These are phyloP conservation scores for Heracleum sosnowskyi DNA, from an alignment of 129 eudicot genomes.

Conservation along the genomic window DNA sequence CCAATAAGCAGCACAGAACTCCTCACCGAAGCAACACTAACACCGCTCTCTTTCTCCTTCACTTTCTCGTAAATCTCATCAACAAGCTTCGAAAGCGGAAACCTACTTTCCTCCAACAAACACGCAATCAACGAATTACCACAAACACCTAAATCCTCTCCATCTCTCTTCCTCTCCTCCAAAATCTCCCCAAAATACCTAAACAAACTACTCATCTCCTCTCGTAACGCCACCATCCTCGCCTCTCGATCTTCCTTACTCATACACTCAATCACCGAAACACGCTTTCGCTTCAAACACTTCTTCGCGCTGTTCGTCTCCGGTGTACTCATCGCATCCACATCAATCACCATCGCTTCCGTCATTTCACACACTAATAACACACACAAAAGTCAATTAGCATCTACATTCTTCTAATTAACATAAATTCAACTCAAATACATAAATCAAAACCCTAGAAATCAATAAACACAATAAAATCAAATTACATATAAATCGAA, in stretches of 20 bases:
- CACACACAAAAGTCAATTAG: neutral
- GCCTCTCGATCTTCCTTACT: conserved; percentile 37
- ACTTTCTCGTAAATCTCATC: conserved; percentile 52
- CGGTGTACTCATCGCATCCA: conserved; percentile 10
- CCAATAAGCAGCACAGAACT: conserved; percentile 65
- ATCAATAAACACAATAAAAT: neutral
- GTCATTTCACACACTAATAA: conserved; percentile 34
- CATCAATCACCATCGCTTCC: conserved; percentile 42
- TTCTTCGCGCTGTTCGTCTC: conserved; percentile 26
- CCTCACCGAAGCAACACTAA: conserved; percentile 54
- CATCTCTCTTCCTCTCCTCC: conserved; percentile 15
- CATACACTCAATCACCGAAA: conserved; percentile 15
- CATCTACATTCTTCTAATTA: neutral
- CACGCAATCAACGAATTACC: conserved; percentile 46
- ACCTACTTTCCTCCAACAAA: conserved; percentile 69
- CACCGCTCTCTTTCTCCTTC: conserved; percentile 32
- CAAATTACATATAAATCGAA: neutral
- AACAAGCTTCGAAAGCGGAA: conserved; percentile 62
- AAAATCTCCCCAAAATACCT: conserved; percentile 35
- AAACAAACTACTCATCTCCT: conserved; percentile 44
- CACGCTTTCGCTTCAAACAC: conserved; percentile 53
- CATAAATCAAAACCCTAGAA: neutral
- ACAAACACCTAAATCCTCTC: conserved; percentile 9
- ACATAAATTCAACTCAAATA: neutral
- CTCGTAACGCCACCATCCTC: conserved; percentile 27